Evolutionary conservation across 2,329 filamentous ascomycete genomes (phyloP).

Genomic region (Ophiostoma piceae): DNA sequence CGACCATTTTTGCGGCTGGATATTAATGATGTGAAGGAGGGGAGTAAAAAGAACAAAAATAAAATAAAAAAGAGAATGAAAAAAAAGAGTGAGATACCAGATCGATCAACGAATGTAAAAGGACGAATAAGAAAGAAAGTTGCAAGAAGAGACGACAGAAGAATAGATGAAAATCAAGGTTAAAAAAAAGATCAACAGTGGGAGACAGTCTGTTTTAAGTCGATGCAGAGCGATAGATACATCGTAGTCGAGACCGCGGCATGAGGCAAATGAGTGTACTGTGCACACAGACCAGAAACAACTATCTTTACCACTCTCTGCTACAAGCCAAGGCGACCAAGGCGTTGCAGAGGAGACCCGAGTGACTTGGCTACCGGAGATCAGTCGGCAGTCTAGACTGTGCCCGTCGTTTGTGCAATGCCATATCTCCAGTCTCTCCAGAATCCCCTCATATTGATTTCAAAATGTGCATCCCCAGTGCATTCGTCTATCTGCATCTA

Average conservation of each 20-base stretch:
- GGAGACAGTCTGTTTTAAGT: neutral
- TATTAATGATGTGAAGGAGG: neutral
- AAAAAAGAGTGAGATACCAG: constrained; percentile 8
- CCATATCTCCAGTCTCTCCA: neutral
- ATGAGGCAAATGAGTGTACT: neutral
- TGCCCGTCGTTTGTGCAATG: neutral
- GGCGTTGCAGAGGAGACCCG: constrained; percentile 2
- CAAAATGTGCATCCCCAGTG: neutral
- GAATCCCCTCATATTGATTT: neutral
- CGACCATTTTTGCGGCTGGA: neutral
- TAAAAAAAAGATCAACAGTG: neutral
- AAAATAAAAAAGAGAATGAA: neutral
- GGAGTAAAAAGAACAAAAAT: neutral
- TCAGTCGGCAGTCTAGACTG: neutral
- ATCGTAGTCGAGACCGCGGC: neutral
- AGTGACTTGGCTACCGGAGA: constrained; percentile 1
- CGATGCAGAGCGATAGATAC: neutral
- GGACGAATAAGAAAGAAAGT: neutral
- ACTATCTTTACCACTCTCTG: constrained; percentile 15
- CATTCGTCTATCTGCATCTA: neutral
- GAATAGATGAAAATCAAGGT: neutral
- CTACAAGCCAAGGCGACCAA: constrained; percentile 7
- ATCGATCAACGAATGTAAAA: constrained; percentile 7
- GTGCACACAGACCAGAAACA: neutral
- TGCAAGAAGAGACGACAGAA: neutral